These are phyloP conservation scores for Cardamine resedifolia DNA, from an alignment of 345 rosid genomes.

Conservation along the genomic window DNA sequence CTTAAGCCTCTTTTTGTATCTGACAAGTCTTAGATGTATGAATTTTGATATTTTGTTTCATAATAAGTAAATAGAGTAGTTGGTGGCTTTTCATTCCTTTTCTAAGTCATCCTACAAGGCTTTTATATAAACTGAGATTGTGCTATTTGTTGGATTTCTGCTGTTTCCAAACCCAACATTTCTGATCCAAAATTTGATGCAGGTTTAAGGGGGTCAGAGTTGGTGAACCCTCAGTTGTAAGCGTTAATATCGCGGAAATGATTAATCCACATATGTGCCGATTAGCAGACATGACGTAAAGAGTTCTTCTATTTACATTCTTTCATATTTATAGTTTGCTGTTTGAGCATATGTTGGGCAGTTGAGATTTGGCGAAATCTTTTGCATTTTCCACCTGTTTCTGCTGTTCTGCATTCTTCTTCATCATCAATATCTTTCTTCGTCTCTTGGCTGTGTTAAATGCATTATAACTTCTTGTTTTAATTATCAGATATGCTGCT, in stretches of 20 bases:
- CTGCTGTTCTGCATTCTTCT: no score
- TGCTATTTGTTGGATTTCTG: slow-evolving; percentile 8
- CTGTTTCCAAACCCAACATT: neutral
- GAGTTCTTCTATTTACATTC: slow-evolving; percentile 17
- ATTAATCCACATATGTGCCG: slow-evolving; percentile 81
- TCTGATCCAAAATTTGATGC: slow-evolving; percentile 12
- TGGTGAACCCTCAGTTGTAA: slow-evolving; percentile 57
- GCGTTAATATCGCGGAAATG: slow-evolving; percentile 35
- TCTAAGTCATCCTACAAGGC: no score
- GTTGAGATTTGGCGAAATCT: neutral
- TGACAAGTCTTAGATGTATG: neutral
- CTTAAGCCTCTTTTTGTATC: neutral
- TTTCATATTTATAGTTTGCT: neutral
- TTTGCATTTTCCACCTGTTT: neutral
- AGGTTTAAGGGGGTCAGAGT: slow-evolving; percentile 76
- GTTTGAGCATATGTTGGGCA: slow-evolving; percentile 5
- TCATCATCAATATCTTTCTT: neutral
- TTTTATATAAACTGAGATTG: neutral
- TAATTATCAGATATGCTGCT: slow-evolving; percentile 67
- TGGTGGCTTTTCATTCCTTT: no score
- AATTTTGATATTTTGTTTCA: neutral
- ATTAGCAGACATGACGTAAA: slow-evolving; percentile 77
- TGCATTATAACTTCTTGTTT: slow-evolving; percentile 13
- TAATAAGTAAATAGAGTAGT: neutral
- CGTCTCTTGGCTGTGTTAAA: neutral